A percentile compares a stretch with the other conserved stretches of the same genome.
Conservation (phyloP, 2,329 filamentous ascomycete species). For the Delphinella strobiligena region DNA sequence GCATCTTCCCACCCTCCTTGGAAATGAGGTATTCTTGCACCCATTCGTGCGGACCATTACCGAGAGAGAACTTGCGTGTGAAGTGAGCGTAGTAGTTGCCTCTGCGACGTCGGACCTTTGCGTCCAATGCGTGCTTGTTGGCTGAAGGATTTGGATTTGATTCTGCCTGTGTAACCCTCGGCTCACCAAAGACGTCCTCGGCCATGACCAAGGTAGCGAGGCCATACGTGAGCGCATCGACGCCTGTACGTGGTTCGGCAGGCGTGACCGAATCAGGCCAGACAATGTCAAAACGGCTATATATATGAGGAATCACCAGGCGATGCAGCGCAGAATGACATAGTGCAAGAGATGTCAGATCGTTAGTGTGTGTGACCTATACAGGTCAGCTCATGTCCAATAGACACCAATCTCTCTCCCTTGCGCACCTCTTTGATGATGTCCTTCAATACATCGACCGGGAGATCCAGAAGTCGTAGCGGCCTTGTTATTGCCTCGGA, state of each 20-base stretch:
- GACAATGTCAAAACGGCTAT: constrained; percentile 76
- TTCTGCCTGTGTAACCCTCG: not conserved
- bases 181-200: constrained; percentile 44
- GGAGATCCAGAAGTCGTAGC: constrained; percentile 59
- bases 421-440: constrained; percentile 68
- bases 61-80: constrained; percentile 70
- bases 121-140: not conserved
- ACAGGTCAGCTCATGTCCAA: constrained; percentile 4
- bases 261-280: constrained; percentile 64
- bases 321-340: constrained; percentile 67
- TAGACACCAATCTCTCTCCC: constrained; percentile 28
- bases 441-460: constrained; percentile 64
- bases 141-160: not conserved
- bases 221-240: constrained; percentile 74
- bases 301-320: constrained; percentile 66
- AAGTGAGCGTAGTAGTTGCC: constrained; percentile 69
- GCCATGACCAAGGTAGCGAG: constrained; percentile 69
- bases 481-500: constrained; percentile 41
- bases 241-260: constrained; percentile 55
- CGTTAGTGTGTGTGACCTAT: constrained; percentile 69
- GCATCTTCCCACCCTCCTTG: constrained; percentile 77
- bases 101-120: constrained; percentile 31
- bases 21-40: constrained; percentile 66
- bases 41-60: constrained; percentile 70
- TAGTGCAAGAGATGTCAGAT: constrained; percentile 64